Evolutionary conservation across 768 basidiomycete genomes (phyloP).

Genomic region (Tylopilus vinaceipallidus): DNA sequence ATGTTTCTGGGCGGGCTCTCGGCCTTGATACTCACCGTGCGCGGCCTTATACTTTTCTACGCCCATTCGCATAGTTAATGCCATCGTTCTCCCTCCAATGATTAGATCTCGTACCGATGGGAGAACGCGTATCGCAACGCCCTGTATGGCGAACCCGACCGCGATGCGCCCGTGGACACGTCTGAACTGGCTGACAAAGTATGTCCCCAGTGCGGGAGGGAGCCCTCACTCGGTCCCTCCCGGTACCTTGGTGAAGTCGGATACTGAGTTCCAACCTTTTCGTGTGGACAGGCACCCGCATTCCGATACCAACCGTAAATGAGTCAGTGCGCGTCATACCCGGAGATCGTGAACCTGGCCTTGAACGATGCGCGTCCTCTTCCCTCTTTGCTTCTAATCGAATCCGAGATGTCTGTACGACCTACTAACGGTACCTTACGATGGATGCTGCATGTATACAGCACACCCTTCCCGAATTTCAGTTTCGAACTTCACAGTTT

Average conservation of each 20-base stretch:
- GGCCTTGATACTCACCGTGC: constrained; percentile 21
- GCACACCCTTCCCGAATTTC: no score
- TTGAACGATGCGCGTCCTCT: not conserved
- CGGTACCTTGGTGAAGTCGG: not conserved
- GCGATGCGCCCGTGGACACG: constrained; percentile 54
- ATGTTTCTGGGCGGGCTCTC: constrained; percentile 23
- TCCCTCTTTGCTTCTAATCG: not conserved
- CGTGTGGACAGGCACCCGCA: constrained; percentile 44
- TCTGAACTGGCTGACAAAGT: constrained; percentile 59
- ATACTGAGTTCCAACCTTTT: not conserved
- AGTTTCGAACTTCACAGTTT: not conserved
- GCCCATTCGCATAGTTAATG: not conserved
- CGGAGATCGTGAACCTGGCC: no score
- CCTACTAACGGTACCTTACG: no score
- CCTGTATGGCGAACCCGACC: constrained; percentile 48
- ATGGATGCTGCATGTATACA: no score
- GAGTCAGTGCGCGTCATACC: not conserved
- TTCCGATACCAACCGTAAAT: constrained; percentile 53
- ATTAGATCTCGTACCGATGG: constrained; percentile 57
- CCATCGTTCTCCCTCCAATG: no score
- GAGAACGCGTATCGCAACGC: constrained; percentile 59
- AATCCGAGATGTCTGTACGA: no score
- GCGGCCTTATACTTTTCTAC: not conserved
- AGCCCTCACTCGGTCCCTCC: not conserved
- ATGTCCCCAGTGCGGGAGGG: not conserved